Percentiles rank a stretch among this genome's conserved stretches.
Evolutionary conservation across 345 rosid species (phyloP).

Genomic region (Mallotus nudiflorus): DNA sequence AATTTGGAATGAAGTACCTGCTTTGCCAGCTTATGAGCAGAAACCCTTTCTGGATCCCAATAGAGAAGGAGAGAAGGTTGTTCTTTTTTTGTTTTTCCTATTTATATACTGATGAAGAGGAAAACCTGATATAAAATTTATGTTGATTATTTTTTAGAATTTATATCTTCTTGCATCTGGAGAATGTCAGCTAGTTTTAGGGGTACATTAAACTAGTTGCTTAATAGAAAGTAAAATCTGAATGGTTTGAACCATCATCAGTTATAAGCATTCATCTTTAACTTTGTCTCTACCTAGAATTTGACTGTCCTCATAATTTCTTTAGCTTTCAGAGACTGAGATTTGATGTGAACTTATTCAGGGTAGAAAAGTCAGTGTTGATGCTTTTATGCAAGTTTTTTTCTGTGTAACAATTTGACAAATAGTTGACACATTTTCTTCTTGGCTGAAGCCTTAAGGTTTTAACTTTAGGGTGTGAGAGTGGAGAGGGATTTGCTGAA

Average conservation of each 20-base stretch:
- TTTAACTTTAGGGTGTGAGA: too few relatives aligned
- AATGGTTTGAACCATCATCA: neutral
- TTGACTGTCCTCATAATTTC: neutral
- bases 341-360: neutral
- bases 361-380: neutral
- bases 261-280: neutral
- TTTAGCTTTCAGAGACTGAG: neutral
- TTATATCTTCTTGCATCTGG: neutral
- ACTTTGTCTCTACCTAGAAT: neutral
- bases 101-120: neutral
- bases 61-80: constrained; percentile 94
- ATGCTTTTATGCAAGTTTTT: too few relatives aligned
- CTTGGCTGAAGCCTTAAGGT: too few relatives aligned
- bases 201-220: neutral
- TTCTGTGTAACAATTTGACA: too few relatives aligned
- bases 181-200: neutral
- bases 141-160: neutral
- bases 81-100: neutral
- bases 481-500: too few relatives aligned
- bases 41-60: constrained; percentile 83
- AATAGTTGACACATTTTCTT: too few relatives aligned
- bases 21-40: constrained; percentile 77
- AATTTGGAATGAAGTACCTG: constrained; percentile 84
- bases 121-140: neutral
- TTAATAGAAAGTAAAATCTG: neutral